A percentile compares a stretch with the other conserved stretches of the same genome.
Conservation (phyloP, 345 rosid species). For the Hevea brasiliensis region DNA sequence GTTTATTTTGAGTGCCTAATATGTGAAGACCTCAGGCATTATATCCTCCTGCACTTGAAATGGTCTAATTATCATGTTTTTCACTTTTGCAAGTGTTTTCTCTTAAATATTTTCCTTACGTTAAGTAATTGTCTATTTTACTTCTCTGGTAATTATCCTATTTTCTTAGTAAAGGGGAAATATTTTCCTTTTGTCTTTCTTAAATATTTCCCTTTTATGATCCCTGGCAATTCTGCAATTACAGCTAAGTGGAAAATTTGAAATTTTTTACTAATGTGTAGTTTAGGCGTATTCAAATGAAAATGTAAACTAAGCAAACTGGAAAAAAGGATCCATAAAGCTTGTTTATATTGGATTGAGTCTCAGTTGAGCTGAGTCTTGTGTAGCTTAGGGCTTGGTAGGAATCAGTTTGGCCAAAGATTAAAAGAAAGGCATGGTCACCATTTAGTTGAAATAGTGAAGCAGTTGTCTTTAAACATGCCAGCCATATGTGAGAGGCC, state of each 20-base stretch:
- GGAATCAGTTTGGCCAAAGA: background rate
- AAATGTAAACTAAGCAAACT: background rate
- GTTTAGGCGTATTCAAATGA: background rate
- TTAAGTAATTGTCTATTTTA: background rate
- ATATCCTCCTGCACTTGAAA: background rate
- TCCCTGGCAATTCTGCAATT: background rate
- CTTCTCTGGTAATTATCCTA: background rate
- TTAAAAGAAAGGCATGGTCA: background rate
- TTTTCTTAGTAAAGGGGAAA: too few relatives aligned
- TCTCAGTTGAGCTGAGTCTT: background rate
- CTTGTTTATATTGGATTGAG: background rate
- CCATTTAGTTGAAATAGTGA: background rate
- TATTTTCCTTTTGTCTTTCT: too few relatives aligned
- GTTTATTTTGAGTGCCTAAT: background rate
- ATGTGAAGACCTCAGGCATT: conserved; percentile 5
- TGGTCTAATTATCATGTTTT: background rate
- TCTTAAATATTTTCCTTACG: background rate
- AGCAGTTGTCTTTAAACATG: background rate
- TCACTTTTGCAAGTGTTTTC: background rate
- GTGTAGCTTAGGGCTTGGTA: background rate
- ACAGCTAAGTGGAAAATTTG: background rate
- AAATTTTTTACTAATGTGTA: background rate
- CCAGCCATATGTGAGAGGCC: background rate
- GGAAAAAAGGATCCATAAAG: background rate
- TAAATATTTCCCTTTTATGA: background rate